A percentile compares a stretch with the other conserved stretches of the same genome.
Evolutionary conservation across 179 eudicot species (phyloP).

Genomic region (Corrigiola litoralis): DNA sequence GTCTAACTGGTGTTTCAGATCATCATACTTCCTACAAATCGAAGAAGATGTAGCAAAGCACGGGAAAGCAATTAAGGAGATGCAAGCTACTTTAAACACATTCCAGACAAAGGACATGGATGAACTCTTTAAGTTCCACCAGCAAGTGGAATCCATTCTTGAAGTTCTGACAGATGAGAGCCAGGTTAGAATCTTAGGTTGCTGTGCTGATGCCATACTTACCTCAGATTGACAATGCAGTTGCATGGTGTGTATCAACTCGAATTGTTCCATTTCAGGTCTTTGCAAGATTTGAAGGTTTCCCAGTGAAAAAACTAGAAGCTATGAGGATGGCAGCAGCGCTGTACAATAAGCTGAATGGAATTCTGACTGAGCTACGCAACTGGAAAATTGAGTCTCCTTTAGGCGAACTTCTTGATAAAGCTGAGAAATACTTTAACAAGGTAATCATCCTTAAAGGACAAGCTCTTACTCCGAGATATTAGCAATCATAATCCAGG

Average conservation of each 20-base stretch:
- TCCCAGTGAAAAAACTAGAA: conserved; percentile 78
- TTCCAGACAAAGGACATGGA: conserved; percentile 83
- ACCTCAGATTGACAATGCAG: background rate
- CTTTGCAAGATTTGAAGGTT: conserved; percentile 83
- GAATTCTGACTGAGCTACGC: conserved; percentile 48
- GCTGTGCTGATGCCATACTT: background rate
- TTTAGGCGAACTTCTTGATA: conserved; percentile 60
- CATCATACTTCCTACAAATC: conserved; percentile 84
- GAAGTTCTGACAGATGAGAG: conserved; percentile 93
- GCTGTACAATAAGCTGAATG: conserved; percentile 60
- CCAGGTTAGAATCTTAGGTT: conserved; percentile 41
- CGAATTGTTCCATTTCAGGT: conserved; percentile 33
- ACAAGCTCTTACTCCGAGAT: background rate
- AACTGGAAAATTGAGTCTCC: conserved; percentile 80
- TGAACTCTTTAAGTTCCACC: conserved; percentile 77
- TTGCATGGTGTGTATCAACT: too few species aligned
- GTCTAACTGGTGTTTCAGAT: conserved; percentile 36
- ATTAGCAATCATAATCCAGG: too few species aligned
- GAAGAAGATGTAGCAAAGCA: conserved; percentile 81
- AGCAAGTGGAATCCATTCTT: conserved; percentile 64
- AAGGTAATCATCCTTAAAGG: conserved; percentile 47
- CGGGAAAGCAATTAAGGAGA: conserved; percentile 52
- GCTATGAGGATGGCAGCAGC: conserved; percentile 89
- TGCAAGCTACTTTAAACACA: conserved; percentile 44
- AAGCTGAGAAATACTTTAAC: conserved; percentile 71